Base-by-base conservation (phyloP, 2,329 filamentous ascomycete species). In the Phoma sp. region DNA sequence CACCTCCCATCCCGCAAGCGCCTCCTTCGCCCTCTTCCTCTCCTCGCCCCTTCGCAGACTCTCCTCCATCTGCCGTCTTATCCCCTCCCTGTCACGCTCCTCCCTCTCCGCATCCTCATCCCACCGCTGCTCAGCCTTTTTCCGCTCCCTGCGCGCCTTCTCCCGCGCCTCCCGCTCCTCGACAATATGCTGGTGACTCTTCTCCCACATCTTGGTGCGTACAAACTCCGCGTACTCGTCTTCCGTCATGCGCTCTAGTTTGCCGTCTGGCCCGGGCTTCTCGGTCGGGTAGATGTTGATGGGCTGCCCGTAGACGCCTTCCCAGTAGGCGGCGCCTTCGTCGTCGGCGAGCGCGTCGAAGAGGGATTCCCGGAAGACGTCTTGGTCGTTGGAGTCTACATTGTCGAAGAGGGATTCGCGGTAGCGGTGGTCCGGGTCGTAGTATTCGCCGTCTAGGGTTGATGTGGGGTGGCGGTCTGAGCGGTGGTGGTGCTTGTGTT, bases 261-360 rank as follows among this genome's bases (percentile, higher is more conserved):
- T 80, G 14, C 84, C 84, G 32, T 64, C 77, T 43, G 60, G 77
- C 46, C 67, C 87, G 74, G 58, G 83, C 83, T 69, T 80, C 0
- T 81, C 80, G 21, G 83, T 80, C 0, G 84, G 72, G 71, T 96
- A 97, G 6, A 86, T 84, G 75, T 97, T 92, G 42, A 98, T 89
- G 0, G 95, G 93, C 73, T 98, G 93, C 1, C 92, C 93, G 76
- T 98, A 99, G n/a, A 99, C 91, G 14, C 86, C 86, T 74, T 97
- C 89, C 95, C 95, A 99, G 78, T 95, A 99, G 7, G 87, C 85
- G 2, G 95, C 95, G 39, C 93, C 95, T 77, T 99, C 95, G 71
- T 98, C 93, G 75, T 99, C 95, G 30, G 92, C 93, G 76, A 99
- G 88, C 26, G 95, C 95, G 74, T 99, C 95, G 77, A 98, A 98